Base-by-base conservation (phyloP, 2,329 filamentous ascomycete genomes). In the Botryosphaeria dothidea region DNA sequence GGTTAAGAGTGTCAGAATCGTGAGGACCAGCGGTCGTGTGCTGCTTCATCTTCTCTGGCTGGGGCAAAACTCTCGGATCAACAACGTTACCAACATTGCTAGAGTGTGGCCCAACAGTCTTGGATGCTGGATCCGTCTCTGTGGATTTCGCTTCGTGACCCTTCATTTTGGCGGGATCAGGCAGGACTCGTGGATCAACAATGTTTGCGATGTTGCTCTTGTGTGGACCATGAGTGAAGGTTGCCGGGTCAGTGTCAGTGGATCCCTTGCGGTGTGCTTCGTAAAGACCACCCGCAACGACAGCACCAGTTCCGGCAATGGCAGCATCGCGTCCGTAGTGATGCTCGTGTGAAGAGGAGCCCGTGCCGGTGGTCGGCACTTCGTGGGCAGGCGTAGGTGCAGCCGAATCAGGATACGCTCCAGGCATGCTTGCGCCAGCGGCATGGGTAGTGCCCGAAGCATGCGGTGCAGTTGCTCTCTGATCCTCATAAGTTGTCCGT, bases 351-450 rank as follows among this genome's bases (percentile, higher is more conserved):
- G n/a, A n/a, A 13, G 57, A 61, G 11, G 57, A 25, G n/a, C 4
- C 23, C 25, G 11, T 45, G 38, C 5, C 17, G 19, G 8, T 38
- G 9, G 9, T 38, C 6, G 56, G 38, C 27, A 31, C 38, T 46
- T 45, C 56, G 13, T 31, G 13, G 17, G 56, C 56, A 31, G 41
- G 38, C 3, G 56, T 45, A 1, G 56, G 38, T 21, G 74, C 73
- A 1, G 75, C 76, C 1, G 71, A 68, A n/a, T 63, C 69, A 2
- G 73, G 72, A 36, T 72, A 77, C 21, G 71, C 74, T 19, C 76
- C 75, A 13, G 76, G 75, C 38, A 77, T 69, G 49, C 17, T 21
- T 9, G 13, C 11, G 3, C 27, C 25, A 3, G 38, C 3, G 1
- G 41, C 7, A 13, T 38, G 19, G n/a, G 34, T 31, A 9, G n/a